A percentile compares a stretch with the other conserved stretches of the same genome.
phyloP scores from a whole-genome alignment of 805 yeast genomes.

The Blastobotrys attinorum region DNA sequence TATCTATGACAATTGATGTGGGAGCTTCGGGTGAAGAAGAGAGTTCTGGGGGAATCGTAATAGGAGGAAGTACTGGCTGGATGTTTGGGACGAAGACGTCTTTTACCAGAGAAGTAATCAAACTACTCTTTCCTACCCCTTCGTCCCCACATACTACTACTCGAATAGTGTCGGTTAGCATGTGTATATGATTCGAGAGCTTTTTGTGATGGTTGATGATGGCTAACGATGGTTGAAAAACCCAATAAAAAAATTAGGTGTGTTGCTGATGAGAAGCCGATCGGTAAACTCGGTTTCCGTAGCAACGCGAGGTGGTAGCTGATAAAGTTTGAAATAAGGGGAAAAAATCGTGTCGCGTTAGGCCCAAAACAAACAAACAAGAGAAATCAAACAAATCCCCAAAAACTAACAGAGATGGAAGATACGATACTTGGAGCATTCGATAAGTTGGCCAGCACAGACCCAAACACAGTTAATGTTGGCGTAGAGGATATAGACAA shows the following conservation, averaged over 20 bases:
- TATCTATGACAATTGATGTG: constrained; percentile 66
- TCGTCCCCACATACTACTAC: constrained; percentile 94
- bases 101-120: constrained; percentile 73
- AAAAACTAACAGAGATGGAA: constrained; percentile 1
- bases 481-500: neutral
- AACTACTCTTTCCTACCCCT: constrained; percentile 40
- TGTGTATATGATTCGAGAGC: neutral
- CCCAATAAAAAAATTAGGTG: no score
- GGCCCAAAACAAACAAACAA: no score
- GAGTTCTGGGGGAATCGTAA: constrained; percentile 71
- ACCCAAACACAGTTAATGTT: neutral
- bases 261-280: no score
- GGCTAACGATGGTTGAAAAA: no score
- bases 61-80: constrained; percentile 73
- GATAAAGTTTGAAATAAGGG: no score
- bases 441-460: neutral
- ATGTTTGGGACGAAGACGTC: constrained; percentile 71
- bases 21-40: constrained; percentile 52
- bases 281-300: no score
- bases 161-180: constrained; percentile 37
- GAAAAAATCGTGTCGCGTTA: no score
- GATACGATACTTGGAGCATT: neutral
- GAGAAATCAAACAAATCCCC: neutral
- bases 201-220: no score
- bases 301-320: no score